Evolutionary conservation across 176 grass and related monocot species (phyloP), one percentile per base, ranked within the genome.

Genomic region (Paspalum vaginatum): DNA sequence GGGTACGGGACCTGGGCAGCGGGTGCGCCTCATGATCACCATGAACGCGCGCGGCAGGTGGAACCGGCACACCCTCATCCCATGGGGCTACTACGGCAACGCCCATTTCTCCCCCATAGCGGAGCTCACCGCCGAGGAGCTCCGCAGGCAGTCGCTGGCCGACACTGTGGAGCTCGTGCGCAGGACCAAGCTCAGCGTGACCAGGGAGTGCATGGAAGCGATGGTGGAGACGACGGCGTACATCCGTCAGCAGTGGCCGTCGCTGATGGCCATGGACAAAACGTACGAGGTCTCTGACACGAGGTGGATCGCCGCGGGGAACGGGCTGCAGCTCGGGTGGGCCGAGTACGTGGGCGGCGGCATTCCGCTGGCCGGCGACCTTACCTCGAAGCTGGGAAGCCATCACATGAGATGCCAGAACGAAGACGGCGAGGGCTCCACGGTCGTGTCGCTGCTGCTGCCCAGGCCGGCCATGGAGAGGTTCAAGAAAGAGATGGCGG

Each of bases 11-110:
- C 0, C 70, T 4, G 2, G 1, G n/a, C 60, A 59, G 10, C 41
- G 49, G 0, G 84, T 86, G 40, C 84, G 84, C 0, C 77, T 86
- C 2, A 80, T 86, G 77, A 67, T 80, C 9, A 75, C 84, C 8
- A 80, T 86, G 84, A 86, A 86, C 5, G 77, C 84, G 4, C 84
- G 84, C 3, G 84, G 84, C 2, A 74, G 69, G 61, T 86, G 84
- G 84, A 86, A 86, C 1, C 12, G 3, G 0, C 84, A 86, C 20
- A 80, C 77, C 2, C 51, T 37, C 1, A 74, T 80, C 70, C 69
- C 84, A 0, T 47, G 41, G 60, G 84, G 84, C 0, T 86, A 75
- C 51, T 86, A 86, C 1, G 84, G 84, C 25, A 86, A 86, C 8
- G 84, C 84, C 0, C 84, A 80, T 17, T 11, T 86, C 14, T 86